Base-by-base conservation (phyloP, 768 basidiomycete species). In the Suillus placidus region DNA sequence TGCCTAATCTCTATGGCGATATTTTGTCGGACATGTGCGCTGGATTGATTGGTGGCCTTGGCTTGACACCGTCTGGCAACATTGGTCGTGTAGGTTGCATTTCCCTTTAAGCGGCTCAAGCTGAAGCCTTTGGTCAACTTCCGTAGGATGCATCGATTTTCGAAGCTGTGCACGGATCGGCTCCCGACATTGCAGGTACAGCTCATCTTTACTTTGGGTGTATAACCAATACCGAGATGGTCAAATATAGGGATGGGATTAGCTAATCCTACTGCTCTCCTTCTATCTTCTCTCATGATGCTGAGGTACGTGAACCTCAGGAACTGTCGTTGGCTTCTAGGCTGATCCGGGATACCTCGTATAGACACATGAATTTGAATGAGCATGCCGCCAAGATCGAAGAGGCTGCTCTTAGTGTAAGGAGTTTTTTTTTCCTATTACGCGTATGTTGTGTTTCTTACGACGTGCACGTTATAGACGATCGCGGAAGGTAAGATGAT, bases 11-110 rank as follows among this genome's bases (percentile, higher is more conserved):
- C 67, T 96, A 94, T 72, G 94, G 92, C 75, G 95, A 95, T 77
- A 97, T 97, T 74, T 82, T 97, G 69, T 97, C 95, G 57, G 96
- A 99, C 78, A 95, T 99, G 92, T 97, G 95, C 71, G 97, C 97
- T 66, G 97, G 97, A 66, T 85, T 99, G 71, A 99, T 99, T 78
- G 97, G 97, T 67, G 97, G 97, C 68, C 85, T 99, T 69, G 97
- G 97, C 69, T 84, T 99, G 70, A 99, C 97, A 0, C 97, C 97
- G 37, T 98, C 97, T 60, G 96, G 96, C 34, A 98, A 98, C 81
- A 98, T 98, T 76, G 96, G 96, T 71, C 88, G 91, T 71, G 93
- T 93, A 81, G 69, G 89, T 75, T 42, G 8, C 43, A 30, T 63
- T 66, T 43, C 58, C 38, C 30, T 60, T 63, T n/a, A 37, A 30